Percentiles rank a stretch among this genome's conserved stretches.
phyloP scores from a whole-genome alignment of 2,329 filamentous ascomycete species.

The Alternaria incomplexa region DNA sequence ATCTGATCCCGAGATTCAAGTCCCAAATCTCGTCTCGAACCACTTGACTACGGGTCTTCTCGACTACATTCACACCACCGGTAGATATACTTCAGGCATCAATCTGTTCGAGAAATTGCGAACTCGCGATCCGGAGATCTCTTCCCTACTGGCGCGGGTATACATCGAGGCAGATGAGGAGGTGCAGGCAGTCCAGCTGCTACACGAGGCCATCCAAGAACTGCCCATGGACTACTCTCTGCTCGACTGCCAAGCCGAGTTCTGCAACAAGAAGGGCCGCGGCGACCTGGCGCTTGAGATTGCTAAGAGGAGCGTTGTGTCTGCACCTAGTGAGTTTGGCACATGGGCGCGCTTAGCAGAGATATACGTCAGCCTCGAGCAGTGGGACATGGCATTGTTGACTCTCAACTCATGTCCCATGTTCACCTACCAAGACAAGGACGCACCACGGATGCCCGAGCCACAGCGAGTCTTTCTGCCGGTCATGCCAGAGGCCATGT shows the following conservation, averaged over 20 bases:
- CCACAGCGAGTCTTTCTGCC: slow-evolving; percentile 87
- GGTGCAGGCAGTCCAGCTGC: slow-evolving; percentile 87
- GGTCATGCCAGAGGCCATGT: slow-evolving; percentile 82
- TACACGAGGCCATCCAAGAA: slow-evolving; percentile 88
- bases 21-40: slow-evolving; percentile 95
- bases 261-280: slow-evolving; percentile 86
- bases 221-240: slow-evolving; percentile 98
- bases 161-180: slow-evolving; percentile 96
- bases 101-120: slow-evolving; percentile 97
- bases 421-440: slow-evolving; percentile 99
- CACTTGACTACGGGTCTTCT: slow-evolving; percentile 92
- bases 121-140: slow-evolving; percentile 88
- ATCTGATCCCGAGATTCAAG: slow-evolving; percentile 95
- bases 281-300: slow-evolving; percentile 88
- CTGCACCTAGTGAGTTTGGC: slow-evolving; percentile 94
- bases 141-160: slow-evolving; percentile 87
- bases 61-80: slow-evolving; percentile 94
- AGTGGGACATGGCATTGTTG: slow-evolving; percentile 94
- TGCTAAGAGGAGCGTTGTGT: slow-evolving; percentile 91
- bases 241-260: slow-evolving; percentile 91
- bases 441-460: slow-evolving; percentile 92
- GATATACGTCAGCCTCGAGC: slow-evolving; percentile 90
- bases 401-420: slow-evolving; percentile 98
- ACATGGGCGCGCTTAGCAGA: slow-evolving; percentile 95
- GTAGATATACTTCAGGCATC: slow-evolving; percentile 91